phyloP scores from a whole-genome alignment of 2,329 filamentous ascomycete species.

The Akanthomyces lecanii region DNA sequence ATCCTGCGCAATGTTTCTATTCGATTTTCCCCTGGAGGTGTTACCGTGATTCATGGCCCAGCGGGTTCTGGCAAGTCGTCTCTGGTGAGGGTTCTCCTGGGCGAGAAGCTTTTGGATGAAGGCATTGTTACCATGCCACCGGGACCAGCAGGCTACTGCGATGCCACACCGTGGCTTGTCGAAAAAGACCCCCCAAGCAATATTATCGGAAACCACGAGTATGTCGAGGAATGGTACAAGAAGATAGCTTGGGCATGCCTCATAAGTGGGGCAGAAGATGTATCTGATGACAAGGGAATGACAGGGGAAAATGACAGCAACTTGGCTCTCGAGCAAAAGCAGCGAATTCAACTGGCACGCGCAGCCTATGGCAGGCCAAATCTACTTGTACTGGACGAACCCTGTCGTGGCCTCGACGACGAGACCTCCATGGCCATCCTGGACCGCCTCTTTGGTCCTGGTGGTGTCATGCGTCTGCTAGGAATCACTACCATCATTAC shows the following conservation, averaged over 20 bases:
- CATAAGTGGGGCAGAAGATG: neutral
- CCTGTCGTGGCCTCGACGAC: neutral
- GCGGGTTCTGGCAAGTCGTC: neutral
- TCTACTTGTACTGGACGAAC: neutral
- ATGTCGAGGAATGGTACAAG: neutral
- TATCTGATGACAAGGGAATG: neutral
- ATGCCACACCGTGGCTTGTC: slow-evolving; percentile 38
- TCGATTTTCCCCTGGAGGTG: slow-evolving; percentile 21
- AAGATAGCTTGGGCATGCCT: neutral
- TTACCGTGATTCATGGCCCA: slow-evolving; percentile 13
- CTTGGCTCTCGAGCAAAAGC: neutral
- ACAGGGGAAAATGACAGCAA: neutral
- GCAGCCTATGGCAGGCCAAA: neutral
- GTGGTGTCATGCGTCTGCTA: neutral
- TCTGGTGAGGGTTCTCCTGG: neutral
- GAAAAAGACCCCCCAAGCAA: slow-evolving; percentile 37
- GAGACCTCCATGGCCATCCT: neutral
- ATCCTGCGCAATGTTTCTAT: neutral
- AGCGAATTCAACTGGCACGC: neutral
- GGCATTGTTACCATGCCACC: neutral
- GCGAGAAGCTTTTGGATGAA: neutral
- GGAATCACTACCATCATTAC: neutral
- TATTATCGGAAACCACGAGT: slow-evolving; percentile 29
- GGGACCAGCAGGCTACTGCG: slow-evolving; percentile 13
- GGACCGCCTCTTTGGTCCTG: neutral